Base-by-base conservation (phyloP, 768 basidiomycete genomes). In the Tulasnella sp. region DNA sequence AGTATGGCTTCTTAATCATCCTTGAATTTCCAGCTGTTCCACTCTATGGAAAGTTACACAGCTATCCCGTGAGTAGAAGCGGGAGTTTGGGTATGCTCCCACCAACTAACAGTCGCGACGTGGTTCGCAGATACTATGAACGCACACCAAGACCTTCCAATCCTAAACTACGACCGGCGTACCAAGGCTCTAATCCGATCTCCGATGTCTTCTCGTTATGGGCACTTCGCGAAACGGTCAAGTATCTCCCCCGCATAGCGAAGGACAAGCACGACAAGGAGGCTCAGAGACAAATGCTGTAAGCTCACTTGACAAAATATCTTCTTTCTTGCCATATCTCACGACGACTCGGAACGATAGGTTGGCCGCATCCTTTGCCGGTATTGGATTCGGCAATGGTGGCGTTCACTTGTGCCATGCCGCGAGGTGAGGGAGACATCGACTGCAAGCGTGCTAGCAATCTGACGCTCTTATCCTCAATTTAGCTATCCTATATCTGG, bases 121-220 rank as follows among this genome's bases (percentile, higher is more conserved):
- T 34, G 37, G 20, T 5, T 9, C 58, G 76, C 80, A 95, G 94
- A n/a, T 97, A 97, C 85, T 93, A 92, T 28, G 94, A 97, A 86
- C 93, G 97, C 75, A 92, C 90, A 1, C 97, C 97, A 7, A 91
- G 97, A 37, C 97, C 97, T 3, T 84, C 90, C 12, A 98, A 99
- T 86, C 97, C 97, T 3, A 93, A 96, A 60, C 86, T 95, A 64
- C 90, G 97, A 64, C 97, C 97, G 11, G 93, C 96, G 5, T 98
- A 97, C 84, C 96, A 97, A 86, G 96, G 96, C 81, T 93, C 93
- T 84, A 97, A 97, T 84, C 95, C 94, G 6, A 93, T 98, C 74
- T 96, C 96, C 2, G 97, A 99, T 84, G 94, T 99, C 73, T 99
- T 99, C 87, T 95, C 95, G 24, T 88, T 93, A 79, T 99, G 88